Conservation (phyloP, 805 yeast species). For the Hanseniaspora mollemarum region DNA sequence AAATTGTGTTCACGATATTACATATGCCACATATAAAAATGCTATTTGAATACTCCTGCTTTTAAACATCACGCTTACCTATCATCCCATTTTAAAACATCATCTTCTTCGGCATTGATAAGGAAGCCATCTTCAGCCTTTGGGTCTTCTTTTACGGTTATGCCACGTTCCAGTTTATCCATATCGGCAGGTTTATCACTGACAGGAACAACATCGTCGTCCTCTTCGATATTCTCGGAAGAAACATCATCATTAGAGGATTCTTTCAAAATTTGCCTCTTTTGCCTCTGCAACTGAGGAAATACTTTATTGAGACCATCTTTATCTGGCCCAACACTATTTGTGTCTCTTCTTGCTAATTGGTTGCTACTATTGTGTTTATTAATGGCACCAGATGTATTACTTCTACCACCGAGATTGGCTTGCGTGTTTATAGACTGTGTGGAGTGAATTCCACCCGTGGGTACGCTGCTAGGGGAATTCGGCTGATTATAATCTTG, state of each 20-base stretch:
- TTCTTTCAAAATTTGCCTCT: slow-evolving; percentile 8
- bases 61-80: neutral
- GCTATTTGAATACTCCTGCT: too few relatives aligned
- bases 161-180: neutral
- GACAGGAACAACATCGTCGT: slow-evolving; percentile 4
- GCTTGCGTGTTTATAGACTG: neutral
- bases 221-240: slow-evolving; percentile 3
- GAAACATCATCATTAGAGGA: slow-evolving; percentile 2
- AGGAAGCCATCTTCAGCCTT: neutral
- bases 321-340: neutral
- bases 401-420: neutral
- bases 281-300: slow-evolving; percentile 17
- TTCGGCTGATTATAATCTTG: too few relatives aligned
- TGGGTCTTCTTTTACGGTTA: neutral
- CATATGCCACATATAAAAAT: neutral
- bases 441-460: too few relatives aligned
- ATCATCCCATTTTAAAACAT: neutral
- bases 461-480: too few relatives aligned
- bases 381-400: neutral
- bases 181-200: slow-evolving; percentile 2
- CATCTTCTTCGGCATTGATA: neutral
- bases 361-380: neutral
- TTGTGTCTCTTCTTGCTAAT: neutral
- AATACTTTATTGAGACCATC: neutral
- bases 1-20: too few relatives aligned